Conservation (phyloP, 768 basidiomycete genomes). For the Coprinellus aureogranulatus region DNA sequence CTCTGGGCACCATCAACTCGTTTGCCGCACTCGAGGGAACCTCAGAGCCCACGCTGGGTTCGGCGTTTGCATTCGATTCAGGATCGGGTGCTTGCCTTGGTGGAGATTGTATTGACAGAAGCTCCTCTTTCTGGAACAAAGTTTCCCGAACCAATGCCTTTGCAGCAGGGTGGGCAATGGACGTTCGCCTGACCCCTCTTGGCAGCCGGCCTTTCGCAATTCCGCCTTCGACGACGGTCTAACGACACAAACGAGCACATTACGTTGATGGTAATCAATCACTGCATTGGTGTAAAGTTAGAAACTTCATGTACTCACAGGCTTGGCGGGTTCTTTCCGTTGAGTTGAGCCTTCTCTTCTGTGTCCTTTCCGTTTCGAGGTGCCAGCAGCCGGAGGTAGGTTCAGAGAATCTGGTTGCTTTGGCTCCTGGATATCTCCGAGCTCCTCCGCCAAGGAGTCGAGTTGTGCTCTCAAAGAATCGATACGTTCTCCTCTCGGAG, state of each 20-base stretch:
- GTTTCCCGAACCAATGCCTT: slow-evolving; percentile 7
- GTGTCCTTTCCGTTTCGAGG: slow-evolving; percentile 4
- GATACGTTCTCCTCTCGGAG: slow-evolving; percentile 21
- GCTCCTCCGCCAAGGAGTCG: slow-evolving; percentile 21
- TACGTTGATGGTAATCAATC: slow-evolving; percentile 19
- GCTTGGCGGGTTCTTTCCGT: slow-evolving; percentile 7
- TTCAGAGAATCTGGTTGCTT: slow-evolving; percentile 3
- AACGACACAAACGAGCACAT: slow-evolving; percentile 5
- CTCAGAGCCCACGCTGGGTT: slow-evolving; percentile 27
- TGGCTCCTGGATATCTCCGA: slow-evolving; percentile 11
- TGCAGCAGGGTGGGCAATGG: neutral
- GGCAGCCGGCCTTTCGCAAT: slow-evolving; percentile 9
- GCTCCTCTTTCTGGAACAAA: slow-evolving; percentile 12
- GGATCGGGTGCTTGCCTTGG: slow-evolving; percentile 11
- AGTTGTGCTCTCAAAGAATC: slow-evolving; percentile 25
- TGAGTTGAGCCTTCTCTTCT: slow-evolving; percentile 1
- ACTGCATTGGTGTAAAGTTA: neutral
- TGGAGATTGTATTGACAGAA: slow-evolving; percentile 13
- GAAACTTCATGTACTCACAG: neutral
- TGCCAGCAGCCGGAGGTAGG: slow-evolving; percentile 16
- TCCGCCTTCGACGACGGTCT: slow-evolving; percentile 3
- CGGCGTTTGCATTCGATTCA: slow-evolving; percentile 14
- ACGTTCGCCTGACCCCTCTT: slow-evolving; percentile 2
- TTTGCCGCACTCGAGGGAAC: slow-evolving; percentile 38
- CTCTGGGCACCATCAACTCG: slow-evolving; percentile 49